phyloP scores from a whole-genome alignment of 352 stramenopile genomes.

The Phytophthora kernoviae region DNA sequence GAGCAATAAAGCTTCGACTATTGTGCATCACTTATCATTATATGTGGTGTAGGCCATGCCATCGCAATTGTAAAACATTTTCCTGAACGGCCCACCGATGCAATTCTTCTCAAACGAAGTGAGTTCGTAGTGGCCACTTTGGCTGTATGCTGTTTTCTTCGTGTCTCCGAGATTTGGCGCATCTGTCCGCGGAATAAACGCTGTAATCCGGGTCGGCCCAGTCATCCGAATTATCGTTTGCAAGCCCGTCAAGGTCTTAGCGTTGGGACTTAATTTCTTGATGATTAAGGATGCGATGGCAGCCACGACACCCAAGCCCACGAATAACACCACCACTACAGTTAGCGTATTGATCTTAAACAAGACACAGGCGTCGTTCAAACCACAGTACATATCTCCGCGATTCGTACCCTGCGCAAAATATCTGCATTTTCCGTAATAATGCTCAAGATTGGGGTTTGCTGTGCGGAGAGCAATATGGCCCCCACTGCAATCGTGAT shows the following conservation, averaged over 20 bases:
- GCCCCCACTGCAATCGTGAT: constrained; percentile 13
- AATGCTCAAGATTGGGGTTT: constrained; percentile 22
- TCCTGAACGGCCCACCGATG: constrained; percentile 11
- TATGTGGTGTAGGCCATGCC: constrained; percentile 15
- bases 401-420: constrained; percentile 19
- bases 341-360: constrained; percentile 23
- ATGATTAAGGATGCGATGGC: constrained; percentile 10
- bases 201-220: neutral
- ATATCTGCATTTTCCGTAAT: constrained; percentile 22
- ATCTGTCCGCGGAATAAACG: neutral
- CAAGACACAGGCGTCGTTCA: constrained; percentile 27
- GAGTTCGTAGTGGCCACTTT: neutral
- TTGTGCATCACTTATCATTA: constrained; percentile 13
- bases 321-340: constrained; percentile 13
- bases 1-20: constrained; percentile 10
- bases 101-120: constrained; percentile 20
- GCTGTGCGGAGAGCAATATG: constrained; percentile 9
- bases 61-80: constrained; percentile 13
- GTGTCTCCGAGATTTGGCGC: neutral
- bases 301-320: constrained; percentile 8
- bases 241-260: constrained; percentile 5
- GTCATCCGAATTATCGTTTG: neutral
- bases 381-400: constrained; percentile 13
- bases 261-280: constrained; percentile 17
- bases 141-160: neutral